A percentile compares a stretch with the other conserved stretches of the same genome.
Conservation (phyloP, 2,329 filamentous ascomycete genomes). For the Aspergillus sp. region DNA sequence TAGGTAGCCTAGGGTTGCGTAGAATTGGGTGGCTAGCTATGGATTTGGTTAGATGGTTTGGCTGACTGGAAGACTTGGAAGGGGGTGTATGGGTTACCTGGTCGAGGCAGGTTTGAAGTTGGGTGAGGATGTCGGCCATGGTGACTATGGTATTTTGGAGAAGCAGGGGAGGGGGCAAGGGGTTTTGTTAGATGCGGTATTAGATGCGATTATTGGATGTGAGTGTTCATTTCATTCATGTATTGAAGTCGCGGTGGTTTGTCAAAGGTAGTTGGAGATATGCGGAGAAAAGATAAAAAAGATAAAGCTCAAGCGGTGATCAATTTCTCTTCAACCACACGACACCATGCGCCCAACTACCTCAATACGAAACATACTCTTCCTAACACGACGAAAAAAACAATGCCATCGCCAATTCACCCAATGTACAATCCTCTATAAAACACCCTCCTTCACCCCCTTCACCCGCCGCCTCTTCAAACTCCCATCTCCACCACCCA, state of each 20-base stretch:
- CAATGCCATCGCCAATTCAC: slow-evolving; percentile 8
- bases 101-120: slow-evolving; percentile 46
- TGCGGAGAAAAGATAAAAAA: neutral
- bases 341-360: neutral
- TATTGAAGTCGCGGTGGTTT: neutral
- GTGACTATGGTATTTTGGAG: neutral
- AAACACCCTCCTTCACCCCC: slow-evolving; percentile 20
- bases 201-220: neutral
- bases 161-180: too few relatives aligned
- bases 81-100: slow-evolving; percentile 26
- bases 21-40: slow-evolving; percentile 46
- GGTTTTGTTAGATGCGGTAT: neutral
- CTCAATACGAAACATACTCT: neutral
- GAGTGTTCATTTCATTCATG: too few relatives aligned
- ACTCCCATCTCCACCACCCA: slow-evolving; percentile 27
- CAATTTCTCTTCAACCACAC: slow-evolving; percentile 4
- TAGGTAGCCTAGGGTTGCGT: slow-evolving; percentile 45
- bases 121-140: slow-evolving; percentile 45
- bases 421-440: slow-evolving; percentile 5
- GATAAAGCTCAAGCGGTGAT: neutral
- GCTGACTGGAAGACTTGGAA: neutral
- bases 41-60: slow-evolving; percentile 2
- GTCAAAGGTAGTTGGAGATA: slow-evolving; percentile 1
- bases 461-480: slow-evolving; percentile 32
- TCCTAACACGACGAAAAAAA: neutral